phyloP scores from a whole-genome alignment of 176 grass and related monocot genomes.

The Phoenix dactylifera region DNA sequence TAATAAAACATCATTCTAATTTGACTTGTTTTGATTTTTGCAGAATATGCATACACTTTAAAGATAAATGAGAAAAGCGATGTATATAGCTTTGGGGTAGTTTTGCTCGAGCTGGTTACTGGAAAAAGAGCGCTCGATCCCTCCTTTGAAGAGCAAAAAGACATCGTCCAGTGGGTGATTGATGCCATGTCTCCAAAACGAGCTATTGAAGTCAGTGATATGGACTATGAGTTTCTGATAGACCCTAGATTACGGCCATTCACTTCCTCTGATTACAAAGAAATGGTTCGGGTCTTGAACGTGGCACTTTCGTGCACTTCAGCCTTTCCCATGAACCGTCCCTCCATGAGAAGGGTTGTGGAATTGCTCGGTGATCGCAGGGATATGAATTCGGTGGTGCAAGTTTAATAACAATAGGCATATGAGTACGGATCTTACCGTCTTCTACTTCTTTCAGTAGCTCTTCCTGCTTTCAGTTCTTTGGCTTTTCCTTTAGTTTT shows the following conservation, averaged over 20 bases:
- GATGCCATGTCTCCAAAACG: background rate
- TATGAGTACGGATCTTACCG: no score
- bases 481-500: no score
- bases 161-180: background rate
- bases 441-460: no score
- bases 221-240: background rate
- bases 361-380: background rate
- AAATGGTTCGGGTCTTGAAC: background rate
- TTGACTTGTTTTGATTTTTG: no score
- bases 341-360: background rate
- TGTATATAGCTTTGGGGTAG: no score
- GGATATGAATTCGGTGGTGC: no score
- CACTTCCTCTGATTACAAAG: background rate
- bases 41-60: no score
- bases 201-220: background rate
- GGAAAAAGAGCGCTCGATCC: background rate
- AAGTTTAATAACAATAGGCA: no score
- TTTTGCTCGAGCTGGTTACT: background rate
- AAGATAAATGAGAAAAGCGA: no score
- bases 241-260: background rate
- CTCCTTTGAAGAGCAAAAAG: background rate
- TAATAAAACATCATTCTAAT: no score
- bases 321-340: background rate
- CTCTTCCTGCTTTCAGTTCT: no score
- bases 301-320: background rate